Base-by-base conservation (phyloP, 75 land plant genomes). In the Cryptomeria japonica region DNA sequence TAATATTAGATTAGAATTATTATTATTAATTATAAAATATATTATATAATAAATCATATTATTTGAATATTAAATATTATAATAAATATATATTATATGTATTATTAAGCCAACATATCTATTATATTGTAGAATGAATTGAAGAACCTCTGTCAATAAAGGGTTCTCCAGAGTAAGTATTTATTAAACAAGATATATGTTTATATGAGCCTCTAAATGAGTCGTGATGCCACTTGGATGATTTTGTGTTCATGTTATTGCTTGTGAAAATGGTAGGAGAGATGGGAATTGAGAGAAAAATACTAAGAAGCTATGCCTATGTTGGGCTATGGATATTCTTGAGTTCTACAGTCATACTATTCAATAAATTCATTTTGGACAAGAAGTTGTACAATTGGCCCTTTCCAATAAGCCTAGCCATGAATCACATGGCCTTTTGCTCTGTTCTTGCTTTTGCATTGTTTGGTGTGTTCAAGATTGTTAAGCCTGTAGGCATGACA, bases 331-430 rank as follows among this genome's bases (percentile, higher is more conserved):
- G 89, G 89, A 89, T 89, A 64, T 77, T 87, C 89, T 32, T 87
- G 34, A 89, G 89, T 80, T 87, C 88, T 41, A 89, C 89, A 19
- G 89, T 89, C 83, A 89, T 89, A 25, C 44, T 89, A 16, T 89
- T 87, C 89, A 89, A 89, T 53, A 89, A 89, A 77, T 89, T 75
- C 64, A 89, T 89, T 28, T 19, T 89, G 53, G 89, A 89, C 89
- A 89, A 87, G 83, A 89, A 89, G 89, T 75, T 89, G 89, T 89
- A 89, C 53, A 75, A 89, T 77, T 89, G 89, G 89, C 89, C 89
- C 39, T 89, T 37, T 46, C 89, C 89, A 10, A 88, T 89, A 61
- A 89, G 89, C 53, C 80, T 89, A 19, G 87, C 89, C 80, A 89
- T 87, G 83, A 89, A 87, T 68, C 89, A 87, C 51, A 87, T 87